Evolutionary conservation across 176 grass and related monocot species (phyloP).

Genomic region (Zoysia pacifica): DNA sequence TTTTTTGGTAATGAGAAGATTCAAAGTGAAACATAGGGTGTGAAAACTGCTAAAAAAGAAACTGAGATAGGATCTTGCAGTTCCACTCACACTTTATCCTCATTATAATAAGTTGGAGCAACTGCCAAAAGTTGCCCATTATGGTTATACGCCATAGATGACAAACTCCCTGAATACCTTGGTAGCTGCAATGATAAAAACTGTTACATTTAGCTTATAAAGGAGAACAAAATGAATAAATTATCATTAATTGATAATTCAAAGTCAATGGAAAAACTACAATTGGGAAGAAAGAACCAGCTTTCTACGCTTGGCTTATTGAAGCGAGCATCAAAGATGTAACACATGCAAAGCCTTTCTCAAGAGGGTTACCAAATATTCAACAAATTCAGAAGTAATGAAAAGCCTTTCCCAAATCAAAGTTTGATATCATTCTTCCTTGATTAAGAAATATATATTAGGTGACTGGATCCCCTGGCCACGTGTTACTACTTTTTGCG

Average conservation of each 20-base stretch:
- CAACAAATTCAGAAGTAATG: not conserved
- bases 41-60: not conserved
- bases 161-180: conserved; percentile 55
- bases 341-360: not conserved
- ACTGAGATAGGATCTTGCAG: conserved; percentile 1
- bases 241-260: not conserved
- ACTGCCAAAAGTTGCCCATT: conserved; percentile 61
- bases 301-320: not conserved
- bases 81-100: conserved; percentile 62
- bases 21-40: not conserved
- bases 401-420: not conserved
- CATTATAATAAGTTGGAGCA: conserved; percentile 53
- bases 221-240: conserved; percentile 15
- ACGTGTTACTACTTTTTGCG: not conserved
- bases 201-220: conserved; percentile 2
- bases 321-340: conserved; percentile 27
- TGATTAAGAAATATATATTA: conserved; percentile 10
- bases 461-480: not conserved
- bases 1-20: not conserved
- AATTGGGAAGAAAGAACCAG: not conserved
- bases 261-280: not conserved
- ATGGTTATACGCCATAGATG: conserved; percentile 57
- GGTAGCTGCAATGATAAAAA: conserved; percentile 49
- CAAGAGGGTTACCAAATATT: not conserved
- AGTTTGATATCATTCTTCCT: not conserved